These are phyloP conservation scores for Beauveria caledonica DNA, from an alignment of 2,329 filamentous ascomycete species.

Conservation along the genomic window DNA sequence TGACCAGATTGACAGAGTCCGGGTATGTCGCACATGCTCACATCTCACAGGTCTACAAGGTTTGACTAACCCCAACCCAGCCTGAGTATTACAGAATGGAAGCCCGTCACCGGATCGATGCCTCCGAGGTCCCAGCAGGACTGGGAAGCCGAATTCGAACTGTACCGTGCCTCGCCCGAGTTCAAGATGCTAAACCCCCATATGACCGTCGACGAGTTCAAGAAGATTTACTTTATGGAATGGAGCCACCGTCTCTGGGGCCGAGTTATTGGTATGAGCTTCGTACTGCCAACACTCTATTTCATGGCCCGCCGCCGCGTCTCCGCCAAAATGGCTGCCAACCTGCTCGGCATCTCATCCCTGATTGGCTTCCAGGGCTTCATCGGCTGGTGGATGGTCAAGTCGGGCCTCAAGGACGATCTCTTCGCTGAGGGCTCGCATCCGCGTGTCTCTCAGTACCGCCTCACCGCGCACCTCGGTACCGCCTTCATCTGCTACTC, in stretches of 20 bases:
- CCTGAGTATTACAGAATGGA: conserved; percentile 98
- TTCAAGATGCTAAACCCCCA: conserved; percentile 85
- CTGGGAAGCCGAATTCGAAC: conserved; percentile 89
- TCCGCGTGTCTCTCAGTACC: conserved; percentile 90
- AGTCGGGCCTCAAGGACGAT: conserved; percentile 90
- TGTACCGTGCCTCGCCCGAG: conserved; percentile 88
- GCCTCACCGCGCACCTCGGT: conserved; percentile 79
- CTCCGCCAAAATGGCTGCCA: conserved; percentile 65
- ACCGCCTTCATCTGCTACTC: conserved; percentile 89
- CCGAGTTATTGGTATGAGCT: conserved; percentile 80
- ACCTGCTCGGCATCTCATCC: conserved; percentile 73
- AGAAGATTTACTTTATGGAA: conserved; percentile 99
- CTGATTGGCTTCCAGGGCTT: conserved; percentile 93
- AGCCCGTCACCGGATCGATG: conserved; percentile 84
- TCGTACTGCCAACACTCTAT: conserved; percentile 80
- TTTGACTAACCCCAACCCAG: conserved; percentile 34
- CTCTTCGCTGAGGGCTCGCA: conserved; percentile 85
- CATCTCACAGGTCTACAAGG: neutral
- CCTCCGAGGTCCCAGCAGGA: conserved; percentile 70
- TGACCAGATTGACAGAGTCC: conserved; percentile 91
- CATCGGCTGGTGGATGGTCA: conserved; percentile 99
- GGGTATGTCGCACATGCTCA: conserved; percentile 50
- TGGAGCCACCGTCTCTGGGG: conserved; percentile 96
- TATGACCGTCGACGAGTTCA: conserved; percentile 91
- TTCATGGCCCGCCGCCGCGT: conserved; percentile 77